Evolutionary conservation across 345 rosid species (phyloP).

Genomic region (Erodium maritimum): DNA sequence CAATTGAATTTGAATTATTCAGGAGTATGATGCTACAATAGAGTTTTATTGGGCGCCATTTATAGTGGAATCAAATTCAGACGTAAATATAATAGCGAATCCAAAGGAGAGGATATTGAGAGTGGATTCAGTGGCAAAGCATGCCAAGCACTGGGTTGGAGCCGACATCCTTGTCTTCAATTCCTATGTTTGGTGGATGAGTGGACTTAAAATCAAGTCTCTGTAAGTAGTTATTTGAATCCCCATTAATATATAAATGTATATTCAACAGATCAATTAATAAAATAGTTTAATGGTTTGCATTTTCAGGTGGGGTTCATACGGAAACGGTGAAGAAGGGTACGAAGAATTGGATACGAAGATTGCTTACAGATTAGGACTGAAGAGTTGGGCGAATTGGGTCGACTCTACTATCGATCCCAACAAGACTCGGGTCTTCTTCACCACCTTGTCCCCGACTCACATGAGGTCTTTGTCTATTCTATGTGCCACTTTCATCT

Average conservation of each 20-base stretch:
- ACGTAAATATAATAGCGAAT: conserved; percentile 44
- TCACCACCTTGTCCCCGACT: conserved; percentile 80
- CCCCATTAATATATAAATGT: no score
- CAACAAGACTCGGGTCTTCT: conserved; percentile 67
- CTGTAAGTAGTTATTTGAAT: conserved; percentile 30
- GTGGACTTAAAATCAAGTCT: conserved; percentile 46
- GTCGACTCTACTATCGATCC: conserved; percentile 64
- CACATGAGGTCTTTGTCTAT: conserved; percentile 45
- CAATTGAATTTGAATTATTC: no score
- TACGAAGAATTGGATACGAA: conserved; percentile 52
- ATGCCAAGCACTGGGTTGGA: conserved; percentile 58
- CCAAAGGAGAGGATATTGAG: conserved; percentile 58
- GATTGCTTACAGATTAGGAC: conserved; percentile 51
- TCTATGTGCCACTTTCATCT: no score
- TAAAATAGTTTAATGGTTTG: no score
- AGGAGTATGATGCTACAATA: conserved; percentile 72
- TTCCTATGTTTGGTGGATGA: conserved; percentile 99
- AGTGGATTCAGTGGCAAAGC: conserved; percentile 70
- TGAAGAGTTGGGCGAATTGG: conserved; percentile 95
- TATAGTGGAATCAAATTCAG: conserved; percentile 76
- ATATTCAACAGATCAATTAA: no score
- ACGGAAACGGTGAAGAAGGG: conserved; percentile 61
- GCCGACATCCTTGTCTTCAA: conserved; percentile 76
- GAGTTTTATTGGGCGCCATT: conserved; percentile 96
- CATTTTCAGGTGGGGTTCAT: conserved; percentile 65